Base-by-base conservation (phyloP, 306 rosid species). In the Quercus cerris region DNA sequence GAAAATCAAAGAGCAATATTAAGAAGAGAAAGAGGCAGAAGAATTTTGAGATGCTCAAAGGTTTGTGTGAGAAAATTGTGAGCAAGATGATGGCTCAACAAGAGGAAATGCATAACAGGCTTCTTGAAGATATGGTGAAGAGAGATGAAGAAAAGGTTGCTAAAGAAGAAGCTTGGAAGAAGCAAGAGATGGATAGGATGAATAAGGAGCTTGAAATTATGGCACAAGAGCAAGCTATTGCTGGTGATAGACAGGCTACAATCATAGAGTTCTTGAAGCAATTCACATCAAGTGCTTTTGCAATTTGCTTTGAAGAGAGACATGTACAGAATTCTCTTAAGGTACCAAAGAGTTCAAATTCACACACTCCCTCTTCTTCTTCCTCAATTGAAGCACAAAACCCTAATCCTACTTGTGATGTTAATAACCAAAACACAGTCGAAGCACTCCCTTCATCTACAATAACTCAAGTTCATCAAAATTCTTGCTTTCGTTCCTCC, bases 151-250 rank as follows among this genome's bases (percentile, higher is more conserved):
- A 88, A 41, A 94, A 91, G 73, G 17, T 91, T 12, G 87, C 83
- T 1, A 91, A 75, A 67, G 97, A 91, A 69, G 97, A 94, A 67
- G 91, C 83, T n/a, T 89, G 93, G 97, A 94, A 92, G 87, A 92
- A 86, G 77, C 83, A 87, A 82, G 97, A 92, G 84, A 79, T 81
- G 57, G 97, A 92, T 3, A 86, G 82, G 74, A 85, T 94, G 90
- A 90, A 94, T 80, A 87, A 78, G 79, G 98, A 94, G 87, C 94
- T 91, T 74, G 90, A 91, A 17, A 67, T 78, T 4, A 88, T 94
- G 92, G 90, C 92, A 13, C 86, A 79, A 14, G 94, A 94, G 28
- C 94, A 89, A 82, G 88, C 89, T 2, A 20, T 87, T 61, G 93
- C 97, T 0, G 83, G 89, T 5, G 89, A 92, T 38, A 85, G 94